A percentile compares a stretch with the other conserved stretches of the same genome.
phyloP scores from a whole-genome alignment of 2,329 filamentous ascomycete species.

The Aspergillus sp. region DNA sequence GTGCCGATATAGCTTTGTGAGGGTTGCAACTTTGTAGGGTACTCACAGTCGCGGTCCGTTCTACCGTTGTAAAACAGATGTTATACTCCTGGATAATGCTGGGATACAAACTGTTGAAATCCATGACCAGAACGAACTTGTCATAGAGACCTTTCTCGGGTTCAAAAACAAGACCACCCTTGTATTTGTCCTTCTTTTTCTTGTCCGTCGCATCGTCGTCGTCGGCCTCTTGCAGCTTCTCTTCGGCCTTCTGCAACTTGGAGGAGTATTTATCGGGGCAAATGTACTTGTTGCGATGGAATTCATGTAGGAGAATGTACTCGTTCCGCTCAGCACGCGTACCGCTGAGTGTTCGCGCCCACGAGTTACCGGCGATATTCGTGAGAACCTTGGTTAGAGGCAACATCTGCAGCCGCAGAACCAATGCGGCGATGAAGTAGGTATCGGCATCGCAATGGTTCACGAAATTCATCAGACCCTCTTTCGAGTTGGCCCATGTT shows the following conservation, averaged over 20 bases:
- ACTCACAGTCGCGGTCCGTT: constrained; percentile 69
- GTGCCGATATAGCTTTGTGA: not conserved
- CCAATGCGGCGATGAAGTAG: constrained; percentile 90
- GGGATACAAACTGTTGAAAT: constrained; percentile 98
- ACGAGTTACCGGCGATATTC: constrained; percentile 95
- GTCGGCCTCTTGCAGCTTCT: constrained; percentile 65
- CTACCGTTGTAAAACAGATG: constrained; percentile 98
- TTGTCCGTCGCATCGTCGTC: constrained; percentile 66
- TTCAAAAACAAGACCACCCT: constrained; percentile 97
- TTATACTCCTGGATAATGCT: constrained; percentile 99
- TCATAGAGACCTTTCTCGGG: constrained; percentile 97
- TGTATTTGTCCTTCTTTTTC: constrained; percentile 99
- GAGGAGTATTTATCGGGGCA: constrained; percentile 92
- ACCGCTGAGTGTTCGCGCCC: constrained; percentile 92
- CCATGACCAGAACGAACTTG: constrained; percentile 98
- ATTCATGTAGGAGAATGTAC: constrained; percentile 97
- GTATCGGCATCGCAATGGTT: constrained; percentile 94
- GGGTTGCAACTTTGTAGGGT: not conserved
- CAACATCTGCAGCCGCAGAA: constrained; percentile 84
- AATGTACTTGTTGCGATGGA: constrained; percentile 95
- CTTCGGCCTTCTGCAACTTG: constrained; percentile 70
- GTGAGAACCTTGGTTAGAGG: constrained; percentile 93
- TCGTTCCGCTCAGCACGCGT: constrained; percentile 97
- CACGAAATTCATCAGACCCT: constrained; percentile 89
- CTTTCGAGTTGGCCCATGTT: constrained; percentile 79